A percentile compares a stretch with the other conserved stretches of the same genome.
These are phyloP conservation scores for Geranomyces michiganensis DNA, from an alignment of 192 early-diverging fungal genomes.

Conservation along the genomic window DNA sequence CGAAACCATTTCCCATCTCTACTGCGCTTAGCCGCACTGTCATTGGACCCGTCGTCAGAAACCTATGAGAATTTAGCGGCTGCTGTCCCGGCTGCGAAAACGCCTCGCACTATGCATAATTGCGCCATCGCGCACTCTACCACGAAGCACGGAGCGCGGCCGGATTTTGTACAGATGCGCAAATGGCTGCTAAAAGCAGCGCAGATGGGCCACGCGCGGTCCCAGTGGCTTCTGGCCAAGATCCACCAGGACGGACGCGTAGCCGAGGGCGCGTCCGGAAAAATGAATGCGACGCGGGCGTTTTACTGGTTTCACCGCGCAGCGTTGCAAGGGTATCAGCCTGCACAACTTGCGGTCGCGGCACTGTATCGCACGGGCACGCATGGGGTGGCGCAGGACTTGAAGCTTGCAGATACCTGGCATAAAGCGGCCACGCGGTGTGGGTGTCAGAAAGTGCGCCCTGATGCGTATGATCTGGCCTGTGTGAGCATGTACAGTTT, in stretches of 20 bases:
- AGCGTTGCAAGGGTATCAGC: conserved; percentile 42
- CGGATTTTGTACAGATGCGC: conserved; percentile 22
- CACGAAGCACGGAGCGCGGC: conserved; percentile 32
- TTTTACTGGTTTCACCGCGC: conserved; percentile 46
- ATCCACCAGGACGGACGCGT: conserved; percentile 31
- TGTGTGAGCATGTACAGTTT: conserved; percentile 34
- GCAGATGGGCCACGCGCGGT: conserved; percentile 31
- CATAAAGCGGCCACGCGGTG: conserved; percentile 31
- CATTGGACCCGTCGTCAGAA: conserved; percentile 37
- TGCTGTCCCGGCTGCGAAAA: conserved; percentile 25
- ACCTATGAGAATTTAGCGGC: conserved; percentile 32
- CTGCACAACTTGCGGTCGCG: conserved; percentile 36
- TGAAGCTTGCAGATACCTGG: conserved; percentile 36
- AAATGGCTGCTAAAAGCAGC: conserved; percentile 39
- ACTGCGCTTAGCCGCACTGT: conserved; percentile 37
- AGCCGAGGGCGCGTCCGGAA: conserved; percentile 1
- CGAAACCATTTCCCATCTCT: conserved; percentile 37
- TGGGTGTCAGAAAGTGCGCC: conserved; percentile 25
- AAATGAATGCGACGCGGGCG: conserved; percentile 14
- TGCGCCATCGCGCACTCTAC: conserved; percentile 35
- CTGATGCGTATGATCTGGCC: conserved; percentile 21
- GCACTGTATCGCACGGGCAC: conserved; percentile 34
- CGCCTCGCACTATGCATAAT: conserved; percentile 37
- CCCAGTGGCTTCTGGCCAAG: conserved; percentile 39
- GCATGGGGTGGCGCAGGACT: conserved; percentile 24